Evolutionary conservation across 75 land plant genomes (phyloP).

Genomic region (Adiantum capillusveneris): DNA sequence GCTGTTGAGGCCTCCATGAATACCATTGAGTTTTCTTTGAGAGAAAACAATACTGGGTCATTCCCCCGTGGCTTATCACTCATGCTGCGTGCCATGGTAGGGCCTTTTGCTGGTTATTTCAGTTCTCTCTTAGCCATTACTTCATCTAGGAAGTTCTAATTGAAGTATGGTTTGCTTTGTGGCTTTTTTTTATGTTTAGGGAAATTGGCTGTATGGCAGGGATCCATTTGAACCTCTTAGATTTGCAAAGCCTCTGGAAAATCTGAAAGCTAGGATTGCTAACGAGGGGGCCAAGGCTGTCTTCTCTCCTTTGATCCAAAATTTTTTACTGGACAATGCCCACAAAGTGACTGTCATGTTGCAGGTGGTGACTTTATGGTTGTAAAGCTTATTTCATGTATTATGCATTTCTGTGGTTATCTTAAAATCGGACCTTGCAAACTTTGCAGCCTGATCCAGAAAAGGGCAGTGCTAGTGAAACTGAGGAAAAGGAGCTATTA

Average conservation of each 20-base stretch:
- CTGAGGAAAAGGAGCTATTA: conserved; percentile 61
- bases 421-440: too few species aligned
- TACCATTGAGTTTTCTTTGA: conserved; percentile 95
- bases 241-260: conserved; percentile 83
- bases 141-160: too few species aligned
- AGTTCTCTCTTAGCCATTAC: background rate
- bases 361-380: conserved; percentile 52
- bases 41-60: conserved; percentile 98
- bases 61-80: conserved; percentile 92
- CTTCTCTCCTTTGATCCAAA: conserved; percentile 85
- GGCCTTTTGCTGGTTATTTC: conserved; percentile 10
- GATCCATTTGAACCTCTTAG: conserved; percentile 96
- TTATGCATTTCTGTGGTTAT: too few species aligned
- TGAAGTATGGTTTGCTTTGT: background rate
- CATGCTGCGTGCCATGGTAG: conserved; percentile 95
- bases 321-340: conserved; percentile 76
- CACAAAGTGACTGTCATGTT: conserved; percentile 87
- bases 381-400: too few species aligned
- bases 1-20: conserved; percentile 99
- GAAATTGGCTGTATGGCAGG: conserved; percentile 94
- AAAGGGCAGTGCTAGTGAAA: conserved; percentile 77
- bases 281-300: conserved; percentile 82
- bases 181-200: conserved; percentile 32
- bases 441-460: conserved; percentile 83
- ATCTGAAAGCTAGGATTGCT: conserved; percentile 66